Base-by-base conservation (phyloP, 345 rosid genomes). In the Clausena lansium region DNA sequence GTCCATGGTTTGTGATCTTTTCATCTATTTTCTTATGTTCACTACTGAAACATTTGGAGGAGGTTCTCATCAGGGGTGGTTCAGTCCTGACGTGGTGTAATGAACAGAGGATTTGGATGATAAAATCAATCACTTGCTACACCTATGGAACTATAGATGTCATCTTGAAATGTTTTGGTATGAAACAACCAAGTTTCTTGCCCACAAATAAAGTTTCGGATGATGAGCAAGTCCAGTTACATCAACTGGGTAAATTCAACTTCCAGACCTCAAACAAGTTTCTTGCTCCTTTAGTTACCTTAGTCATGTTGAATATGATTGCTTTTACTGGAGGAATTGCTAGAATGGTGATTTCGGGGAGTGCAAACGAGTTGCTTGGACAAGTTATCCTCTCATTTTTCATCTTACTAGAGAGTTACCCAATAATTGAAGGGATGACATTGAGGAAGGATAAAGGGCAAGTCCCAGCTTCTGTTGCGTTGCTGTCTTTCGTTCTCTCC, bases 341-440 rank as follows among this genome's bases (percentile, higher is more conserved):
- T 2, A 75, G 67, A 63, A 70, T 75, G 47, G 27, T 69, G 39
- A 54, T 65, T 6, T 52, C 55, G 0, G 25, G 58, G 25, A 63
- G n/a, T 7, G 70, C 74, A 76, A 13, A 71, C 35, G 70, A 73
- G 35, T 61, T 81, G 81, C 39, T 67, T 32, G 73, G 77, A 6
- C 86, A 83, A 72, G 41, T 78, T 38, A 54, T 77, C 59, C 77
- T 80, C 32, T 60, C 80, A 17, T 28, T 77, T 71, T 83, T 67
- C 79, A 78, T 80, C 50, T n/a, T 71, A 57, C 28, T 59, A 14
- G 61, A 62, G 24, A 83, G 78, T 78, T 83, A 71, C 25, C 81
- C 86, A 6, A 68, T 78, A 41, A 74, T 75, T 68, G 80, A 84
- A 62, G 82, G 82, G 32, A 81, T 81, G 80, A 20, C 64, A 2